Evolutionary conservation across 1,284 basidiomycete genomes (phyloP).

Genomic region (Inonotus obliquus): DNA sequence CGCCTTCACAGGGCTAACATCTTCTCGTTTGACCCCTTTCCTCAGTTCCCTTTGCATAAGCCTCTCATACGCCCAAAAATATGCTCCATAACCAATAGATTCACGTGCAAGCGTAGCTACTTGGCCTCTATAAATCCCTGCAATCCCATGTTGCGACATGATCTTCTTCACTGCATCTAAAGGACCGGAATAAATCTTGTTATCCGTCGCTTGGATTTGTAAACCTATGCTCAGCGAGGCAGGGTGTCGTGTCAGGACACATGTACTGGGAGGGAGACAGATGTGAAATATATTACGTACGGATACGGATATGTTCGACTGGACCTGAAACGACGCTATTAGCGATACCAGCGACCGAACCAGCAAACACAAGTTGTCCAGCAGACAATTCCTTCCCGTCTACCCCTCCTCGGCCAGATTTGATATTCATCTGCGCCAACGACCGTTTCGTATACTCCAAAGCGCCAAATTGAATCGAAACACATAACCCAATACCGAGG

Average conservation of each 20-base stretch:
- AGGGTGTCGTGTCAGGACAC: too few species aligned
- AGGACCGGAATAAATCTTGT: slow-evolving; percentile 77
- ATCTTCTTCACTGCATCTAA: slow-evolving; percentile 85
- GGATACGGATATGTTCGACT: slow-evolving; percentile 96
- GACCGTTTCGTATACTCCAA: slow-evolving; percentile 88
- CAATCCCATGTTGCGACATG: slow-evolving; percentile 65
- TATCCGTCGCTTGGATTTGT: slow-evolving; percentile 80
- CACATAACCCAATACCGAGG: slow-evolving; percentile 91
- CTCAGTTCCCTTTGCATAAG: slow-evolving; percentile 82
- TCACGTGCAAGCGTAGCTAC: slow-evolving; percentile 87
- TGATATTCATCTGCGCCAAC: slow-evolving; percentile 61
- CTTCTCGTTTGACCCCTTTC: slow-evolving; percentile 62
- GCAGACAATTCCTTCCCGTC: slow-evolving; percentile 54
- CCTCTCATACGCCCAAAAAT: slow-evolving; percentile 93
- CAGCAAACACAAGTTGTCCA: slow-evolving; percentile 72
- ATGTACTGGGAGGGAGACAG: slow-evolving; percentile 5
- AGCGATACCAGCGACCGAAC: slow-evolving; percentile 82
- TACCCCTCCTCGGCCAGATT: slow-evolving; percentile 51
- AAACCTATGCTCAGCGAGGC: slow-evolving; percentile 60
- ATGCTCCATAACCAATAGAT: slow-evolving; percentile 80
- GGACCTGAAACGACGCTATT: slow-evolving; percentile 94
- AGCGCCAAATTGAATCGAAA: slow-evolving; percentile 95
- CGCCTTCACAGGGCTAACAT: slow-evolving; percentile 74
- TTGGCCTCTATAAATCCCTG: slow-evolving; percentile 90
- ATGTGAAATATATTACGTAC: slow-evolving; percentile 41